Conservation (phyloP, 1,284 basidiomycete genomes). For the Cryptococcus jaspeensis region DNA sequence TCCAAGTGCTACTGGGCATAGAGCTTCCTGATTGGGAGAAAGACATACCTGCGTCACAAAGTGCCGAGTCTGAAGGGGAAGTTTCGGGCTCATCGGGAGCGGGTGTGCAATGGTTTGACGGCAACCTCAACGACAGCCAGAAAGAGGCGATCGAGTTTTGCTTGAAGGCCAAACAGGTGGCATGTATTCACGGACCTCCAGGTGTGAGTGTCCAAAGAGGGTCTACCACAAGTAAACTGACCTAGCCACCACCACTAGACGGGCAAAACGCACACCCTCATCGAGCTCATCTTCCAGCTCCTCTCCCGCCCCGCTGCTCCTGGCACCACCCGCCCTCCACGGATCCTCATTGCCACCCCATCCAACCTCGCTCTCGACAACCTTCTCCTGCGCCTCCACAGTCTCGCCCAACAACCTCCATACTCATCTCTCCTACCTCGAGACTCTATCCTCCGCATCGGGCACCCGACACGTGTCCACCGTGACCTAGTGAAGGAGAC, state of each 20-base stretch:
- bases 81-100: not conserved
- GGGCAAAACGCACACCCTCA: slow-evolving; percentile 87
- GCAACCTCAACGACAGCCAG: slow-evolving; percentile 77
- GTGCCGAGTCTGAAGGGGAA: slow-evolving; percentile 2
- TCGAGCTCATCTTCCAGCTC: slow-evolving; percentile 84
- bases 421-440: slow-evolving; percentile 43
- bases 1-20: slow-evolving; percentile 67
- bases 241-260: slow-evolving; percentile 53
- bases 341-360: slow-evolving; percentile 56
- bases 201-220: slow-evolving; percentile 56
- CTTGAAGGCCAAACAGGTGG: slow-evolving; percentile 61
- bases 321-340: slow-evolving; percentile 47
- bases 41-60: slow-evolving; percentile 5
- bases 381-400: slow-evolving; percentile 71
- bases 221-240: slow-evolving; percentile 1
- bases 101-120: slow-evolving; percentile 69
- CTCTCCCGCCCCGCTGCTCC: slow-evolving; percentile 51
- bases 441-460: slow-evolving; percentile 67
- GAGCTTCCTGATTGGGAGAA: slow-evolving; percentile 34
- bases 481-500: slow-evolving; percentile 72
- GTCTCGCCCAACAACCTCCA: slow-evolving; percentile 23
- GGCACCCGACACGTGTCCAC: slow-evolving; percentile 91
- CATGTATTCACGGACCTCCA: slow-evolving; percentile 95
- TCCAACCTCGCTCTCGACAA: slow-evolving; percentile 63
- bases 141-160: slow-evolving; percentile 62